These are phyloP conservation scores for Volvariella volvacea DNA, from an alignment of 1,284 basidiomycete genomes.

Conservation along the genomic window DNA sequence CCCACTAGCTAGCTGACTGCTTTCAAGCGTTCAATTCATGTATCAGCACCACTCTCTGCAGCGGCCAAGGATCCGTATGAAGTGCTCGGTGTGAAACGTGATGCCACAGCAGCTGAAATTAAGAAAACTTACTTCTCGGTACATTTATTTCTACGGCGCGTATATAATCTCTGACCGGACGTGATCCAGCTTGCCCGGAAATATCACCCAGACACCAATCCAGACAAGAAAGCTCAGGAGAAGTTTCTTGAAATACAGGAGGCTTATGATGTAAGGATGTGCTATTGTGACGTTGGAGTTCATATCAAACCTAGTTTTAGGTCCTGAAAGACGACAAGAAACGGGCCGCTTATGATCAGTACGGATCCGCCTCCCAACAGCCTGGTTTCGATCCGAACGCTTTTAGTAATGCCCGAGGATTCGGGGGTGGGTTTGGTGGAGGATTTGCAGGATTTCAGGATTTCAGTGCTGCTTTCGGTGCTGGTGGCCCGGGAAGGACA, in stretches of 20 bases:
- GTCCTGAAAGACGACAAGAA: conserved; percentile 93
- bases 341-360: conserved; percentile 89
- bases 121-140: conserved; percentile 97
- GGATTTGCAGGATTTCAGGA: conserved; percentile 68
- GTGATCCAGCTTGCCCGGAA: conserved; percentile 83
- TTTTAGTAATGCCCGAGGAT: conserved; percentile 54
- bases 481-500: conserved; percentile 43
- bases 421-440: conserved; percentile 42
- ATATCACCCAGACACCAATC: conserved; percentile 97
- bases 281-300: conserved; percentile 8
- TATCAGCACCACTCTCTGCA: conserved; percentile 45
- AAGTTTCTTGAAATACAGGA: conserved; percentile 96
- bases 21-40: conserved; percentile 71
- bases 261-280: conserved; percentile 84
- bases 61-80: conserved; percentile 86
- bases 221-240: conserved; percentile 85
- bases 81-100: conserved; percentile 82
- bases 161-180: conserved; percentile 2
- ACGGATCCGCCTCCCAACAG: conserved; percentile 90
- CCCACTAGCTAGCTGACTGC: conserved; percentile 10
- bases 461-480: conserved; percentile 65
- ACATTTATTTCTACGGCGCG: conserved; percentile 12
- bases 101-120: conserved; percentile 84
- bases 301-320: conserved; percentile 32
- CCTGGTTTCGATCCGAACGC: conserved; percentile 90